These are phyloP conservation scores for Alopecurus myosuroides DNA, from an alignment of 176 grass and related monocot genomes.

Conservation along the genomic window DNA sequence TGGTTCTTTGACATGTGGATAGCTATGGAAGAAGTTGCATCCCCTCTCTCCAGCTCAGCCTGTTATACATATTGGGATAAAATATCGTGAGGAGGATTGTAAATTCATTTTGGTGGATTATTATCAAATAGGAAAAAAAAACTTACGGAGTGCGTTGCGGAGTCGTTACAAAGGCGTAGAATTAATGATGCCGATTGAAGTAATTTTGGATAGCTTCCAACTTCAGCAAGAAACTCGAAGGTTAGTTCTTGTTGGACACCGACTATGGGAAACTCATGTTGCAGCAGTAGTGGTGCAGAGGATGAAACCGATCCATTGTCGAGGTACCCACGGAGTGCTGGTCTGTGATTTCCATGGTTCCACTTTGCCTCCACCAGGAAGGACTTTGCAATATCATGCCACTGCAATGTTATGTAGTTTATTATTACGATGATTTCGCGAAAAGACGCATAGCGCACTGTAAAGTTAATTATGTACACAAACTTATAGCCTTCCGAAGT, in stretches of 20 bases:
- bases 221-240: neutral
- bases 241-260: neutral
- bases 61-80: neutral
- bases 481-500: conserved; percentile 26
- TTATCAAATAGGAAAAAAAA: no score
- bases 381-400: conserved; percentile 36
- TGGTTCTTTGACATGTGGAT: conserved; percentile 32
- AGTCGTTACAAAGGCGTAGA: no score
- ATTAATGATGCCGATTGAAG: conserved; percentile 14
- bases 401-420: neutral
- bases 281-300: neutral
- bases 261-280: conserved; percentile 10
- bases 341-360: conserved; percentile 17
- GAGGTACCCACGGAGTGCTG: conserved; percentile 23
- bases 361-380: conserved; percentile 40
- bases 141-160: conserved; percentile 31
- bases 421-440: neutral
- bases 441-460: neutral
- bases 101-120: no score
- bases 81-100: no score
- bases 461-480: neutral
- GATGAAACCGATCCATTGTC: conserved; percentile 38
- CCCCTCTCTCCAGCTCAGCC: conserved; percentile 41
- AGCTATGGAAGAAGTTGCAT: conserved; percentile 40
- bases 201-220: conserved; percentile 25